Conservation (phyloP, 2,329 filamentous ascomycete genomes). For the Aspergillus chevalieri region DNA sequence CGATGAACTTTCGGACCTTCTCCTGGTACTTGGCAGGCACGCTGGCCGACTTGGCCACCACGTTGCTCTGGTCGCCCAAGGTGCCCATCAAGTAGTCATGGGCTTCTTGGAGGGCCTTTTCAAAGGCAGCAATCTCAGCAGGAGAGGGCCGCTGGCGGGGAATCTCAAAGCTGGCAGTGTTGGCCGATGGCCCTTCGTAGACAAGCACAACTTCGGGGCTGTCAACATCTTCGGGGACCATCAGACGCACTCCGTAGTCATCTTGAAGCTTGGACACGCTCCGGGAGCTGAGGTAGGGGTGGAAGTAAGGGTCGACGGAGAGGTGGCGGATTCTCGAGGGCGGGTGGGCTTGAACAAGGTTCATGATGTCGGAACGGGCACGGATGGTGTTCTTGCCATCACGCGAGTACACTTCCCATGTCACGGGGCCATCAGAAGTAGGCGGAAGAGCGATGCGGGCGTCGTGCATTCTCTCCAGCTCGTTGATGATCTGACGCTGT, state of each 20-base stretch:
- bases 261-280: slow-evolving; percentile 33
- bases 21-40: slow-evolving; percentile 58
- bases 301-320: slow-evolving; percentile 45
- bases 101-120: slow-evolving; percentile 53
- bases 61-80: slow-evolving; percentile 50
- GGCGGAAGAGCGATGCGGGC: slow-evolving; percentile 82
- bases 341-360: slow-evolving; percentile 44
- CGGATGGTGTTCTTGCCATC: slow-evolving; percentile 68
- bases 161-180: slow-evolving; percentile 47
- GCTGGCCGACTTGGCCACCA: slow-evolving; percentile 49
- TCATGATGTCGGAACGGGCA: slow-evolving; percentile 45
- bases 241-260: slow-evolving; percentile 43
- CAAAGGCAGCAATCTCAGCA: slow-evolving; percentile 51
- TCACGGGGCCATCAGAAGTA: slow-evolving; percentile 58
- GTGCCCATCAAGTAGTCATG: slow-evolving; percentile 51
- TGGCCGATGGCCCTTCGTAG: slow-evolving; percentile 41
- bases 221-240: slow-evolving; percentile 42
- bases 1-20: slow-evolving; percentile 56
- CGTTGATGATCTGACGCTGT: slow-evolving; percentile 72
- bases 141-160: slow-evolving; percentile 51
- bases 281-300: slow-evolving; percentile 40
- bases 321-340: slow-evolving; percentile 40
- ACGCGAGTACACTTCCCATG: slow-evolving; percentile 83
- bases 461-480: slow-evolving; percentile 72
- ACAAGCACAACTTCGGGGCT: slow-evolving; percentile 43